Evolutionary conservation across 1,284 basidiomycete genomes (phyloP).

Genomic region (Porogramme epimiltina): DNA sequence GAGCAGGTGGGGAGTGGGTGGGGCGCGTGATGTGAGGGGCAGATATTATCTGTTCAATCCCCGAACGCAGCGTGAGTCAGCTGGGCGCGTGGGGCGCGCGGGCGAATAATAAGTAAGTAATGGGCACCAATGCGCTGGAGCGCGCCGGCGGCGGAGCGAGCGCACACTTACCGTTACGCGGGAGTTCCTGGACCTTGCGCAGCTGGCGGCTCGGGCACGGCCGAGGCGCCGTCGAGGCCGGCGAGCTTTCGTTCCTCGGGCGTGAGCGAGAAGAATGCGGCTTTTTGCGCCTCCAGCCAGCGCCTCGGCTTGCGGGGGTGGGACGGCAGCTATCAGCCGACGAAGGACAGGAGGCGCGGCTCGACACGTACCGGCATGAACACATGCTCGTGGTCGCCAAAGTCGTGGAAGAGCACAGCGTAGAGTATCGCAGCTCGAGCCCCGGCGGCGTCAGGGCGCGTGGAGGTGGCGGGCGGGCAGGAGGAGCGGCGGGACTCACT

Average conservation of each 20-base stretch:
- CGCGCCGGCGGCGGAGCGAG: no score
- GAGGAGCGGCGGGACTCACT: conserved; percentile 15
- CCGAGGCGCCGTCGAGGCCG: conserved; percentile 4
- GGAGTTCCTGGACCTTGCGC: no score
- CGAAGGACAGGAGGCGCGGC: neutral
- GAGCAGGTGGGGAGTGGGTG: no score
- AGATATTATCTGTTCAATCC: no score
- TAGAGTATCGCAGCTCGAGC: conserved; percentile 52
- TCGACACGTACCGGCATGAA: conserved; percentile 61
- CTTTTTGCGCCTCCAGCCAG: conserved; percentile 35
- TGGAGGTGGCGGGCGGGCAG: neutral
- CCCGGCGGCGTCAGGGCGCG: neutral
- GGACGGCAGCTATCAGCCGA: neutral
- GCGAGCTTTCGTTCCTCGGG: conserved; percentile 35
- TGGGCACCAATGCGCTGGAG: no score
- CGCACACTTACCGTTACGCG: no score
- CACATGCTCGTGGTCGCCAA: conserved; percentile 68
- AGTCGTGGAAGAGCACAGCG: conserved; percentile 64
- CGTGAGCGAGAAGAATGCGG: conserved; percentile 37
- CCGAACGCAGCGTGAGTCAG: no score
- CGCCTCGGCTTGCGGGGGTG: conserved; percentile 31
- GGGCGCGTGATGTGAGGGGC: no score
- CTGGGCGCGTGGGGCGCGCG: no score
- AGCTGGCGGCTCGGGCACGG: neutral
- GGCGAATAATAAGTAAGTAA: no score